Percentiles rank a stretch among this genome's conserved stretches.
Evolutionary conservation across 352 stramenopile species (phyloP).

Genomic region (Phytophthora idaei): DNA sequence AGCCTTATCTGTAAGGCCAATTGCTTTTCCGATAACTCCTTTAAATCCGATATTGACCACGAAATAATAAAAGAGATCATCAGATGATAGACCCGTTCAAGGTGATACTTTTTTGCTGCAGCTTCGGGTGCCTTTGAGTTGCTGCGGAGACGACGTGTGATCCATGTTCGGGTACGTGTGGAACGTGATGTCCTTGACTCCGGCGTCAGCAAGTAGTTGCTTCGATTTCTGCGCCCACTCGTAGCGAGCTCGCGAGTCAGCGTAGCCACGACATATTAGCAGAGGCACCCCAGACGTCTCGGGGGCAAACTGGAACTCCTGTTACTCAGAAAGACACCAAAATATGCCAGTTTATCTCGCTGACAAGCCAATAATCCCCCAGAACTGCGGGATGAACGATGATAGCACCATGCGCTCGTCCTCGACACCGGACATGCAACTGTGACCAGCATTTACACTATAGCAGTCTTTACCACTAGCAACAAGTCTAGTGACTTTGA

Average conservation of each 20-base stretch:
- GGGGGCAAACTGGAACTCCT: slow-evolving; percentile 50
- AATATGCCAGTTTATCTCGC: too few species aligned
- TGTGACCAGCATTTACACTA: too few species aligned
- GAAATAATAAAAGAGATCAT: too few species aligned
- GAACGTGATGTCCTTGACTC: slow-evolving; percentile 66
- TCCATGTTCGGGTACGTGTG: slow-evolving; percentile 63
- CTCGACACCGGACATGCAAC: too few species aligned
- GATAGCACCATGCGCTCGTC: slow-evolving; percentile 53
- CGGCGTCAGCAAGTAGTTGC: slow-evolving; percentile 45
- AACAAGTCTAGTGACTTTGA: too few species aligned
- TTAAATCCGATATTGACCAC: too few species aligned
- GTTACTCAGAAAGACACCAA: not conserved
- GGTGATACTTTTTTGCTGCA: too few species aligned
- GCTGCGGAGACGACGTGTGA: slow-evolving; percentile 55
- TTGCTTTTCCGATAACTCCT: too few species aligned
- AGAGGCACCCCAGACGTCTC: slow-evolving; percentile 60
- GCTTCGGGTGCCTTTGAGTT: slow-evolving; percentile 55
- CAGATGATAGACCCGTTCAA: too few species aligned
- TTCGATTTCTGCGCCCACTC: slow-evolving; percentile 49
- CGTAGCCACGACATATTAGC: slow-evolving; percentile 75
- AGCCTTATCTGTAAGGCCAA: too few species aligned
- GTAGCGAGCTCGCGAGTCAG: slow-evolving; percentile 57
- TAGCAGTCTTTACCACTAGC: too few species aligned
- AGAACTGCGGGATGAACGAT: slow-evolving; percentile 60
- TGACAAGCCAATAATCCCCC: too few species aligned